phyloP scores from a whole-genome alignment of 208 protist species.

The Angomonas ambiguus region DNA sequence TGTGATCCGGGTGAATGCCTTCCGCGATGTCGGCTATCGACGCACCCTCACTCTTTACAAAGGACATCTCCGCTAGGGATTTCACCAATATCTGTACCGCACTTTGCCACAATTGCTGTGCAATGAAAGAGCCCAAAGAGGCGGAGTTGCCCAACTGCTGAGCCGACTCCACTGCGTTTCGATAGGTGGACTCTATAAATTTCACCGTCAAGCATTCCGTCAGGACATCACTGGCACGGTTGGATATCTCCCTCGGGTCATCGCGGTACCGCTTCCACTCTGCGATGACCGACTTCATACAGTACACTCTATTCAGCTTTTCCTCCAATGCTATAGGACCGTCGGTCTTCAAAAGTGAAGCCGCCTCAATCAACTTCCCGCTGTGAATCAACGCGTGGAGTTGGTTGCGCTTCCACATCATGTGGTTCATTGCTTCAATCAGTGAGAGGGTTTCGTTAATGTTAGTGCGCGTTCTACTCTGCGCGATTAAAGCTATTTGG shows the following conservation, averaged over 20 bases:
- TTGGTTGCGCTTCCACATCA: slow-evolving; percentile 52
- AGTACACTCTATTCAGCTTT: slow-evolving; percentile 37
- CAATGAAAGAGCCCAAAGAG: slow-evolving; percentile 39
- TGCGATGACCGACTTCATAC: slow-evolving; percentile 56
- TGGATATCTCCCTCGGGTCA: slow-evolving; percentile 29
- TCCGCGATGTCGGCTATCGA: slow-evolving; percentile 61
- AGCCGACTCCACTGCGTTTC: slow-evolving; percentile 56
- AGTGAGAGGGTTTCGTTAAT: slow-evolving; percentile 36
- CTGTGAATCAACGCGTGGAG: slow-evolving; percentile 52
- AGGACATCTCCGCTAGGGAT: slow-evolving; percentile 69
- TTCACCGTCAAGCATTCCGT: slow-evolving; percentile 57
- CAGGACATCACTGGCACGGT: slow-evolving; percentile 47
- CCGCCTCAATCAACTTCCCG: slow-evolving; percentile 64
- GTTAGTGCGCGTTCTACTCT: slow-evolving; percentile 50
- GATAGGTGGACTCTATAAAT: slow-evolving; percentile 71
- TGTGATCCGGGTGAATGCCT: slow-evolving; percentile 70
- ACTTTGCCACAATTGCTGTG: slow-evolving; percentile 53
- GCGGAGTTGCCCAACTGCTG: slow-evolving; percentile 23
- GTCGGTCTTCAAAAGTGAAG: slow-evolving; percentile 44
- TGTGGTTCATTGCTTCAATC: slow-evolving; percentile 57
- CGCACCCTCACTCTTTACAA: slow-evolving; percentile 56
- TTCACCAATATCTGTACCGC: slow-evolving; percentile 67
- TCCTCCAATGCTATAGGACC: slow-evolving; percentile 50
- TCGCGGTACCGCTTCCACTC: slow-evolving; percentile 70
- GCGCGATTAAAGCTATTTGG: slow-evolving; percentile 51